Percentiles rank a stretch among this genome's conserved stretches.
phyloP scores from a whole-genome alignment of 2,329 filamentous ascomycete species.

The Pseudocercospora cruenta region DNA sequence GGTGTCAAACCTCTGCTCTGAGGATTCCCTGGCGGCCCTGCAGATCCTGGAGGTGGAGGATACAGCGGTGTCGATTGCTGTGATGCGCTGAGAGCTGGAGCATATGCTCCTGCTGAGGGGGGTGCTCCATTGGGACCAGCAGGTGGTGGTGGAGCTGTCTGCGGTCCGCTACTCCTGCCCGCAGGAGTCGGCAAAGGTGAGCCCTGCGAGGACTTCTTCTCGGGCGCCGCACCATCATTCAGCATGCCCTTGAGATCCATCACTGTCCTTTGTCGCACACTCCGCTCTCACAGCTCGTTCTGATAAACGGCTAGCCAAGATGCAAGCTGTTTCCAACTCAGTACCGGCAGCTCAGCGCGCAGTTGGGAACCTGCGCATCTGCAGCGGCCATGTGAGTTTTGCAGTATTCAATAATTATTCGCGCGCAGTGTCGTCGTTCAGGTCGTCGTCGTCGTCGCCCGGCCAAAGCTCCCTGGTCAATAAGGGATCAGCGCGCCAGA shows the following conservation, averaged over 20 bases:
- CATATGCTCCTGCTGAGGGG: constrained; percentile 16
- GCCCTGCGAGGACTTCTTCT: constrained; percentile 28
- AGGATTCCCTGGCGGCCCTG: constrained; percentile 23
- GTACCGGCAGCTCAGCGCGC: constrained; percentile 1
- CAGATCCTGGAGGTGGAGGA: constrained; percentile 27
- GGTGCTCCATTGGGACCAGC: constrained; percentile 21
- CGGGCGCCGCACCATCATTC: constrained; percentile 35
- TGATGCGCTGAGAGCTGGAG: constrained; percentile 15
- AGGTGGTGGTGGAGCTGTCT: constrained; percentile 20
- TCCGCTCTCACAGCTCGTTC: neutral
- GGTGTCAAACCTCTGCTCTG: constrained; percentile 35
- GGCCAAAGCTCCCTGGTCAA: constrained; percentile 8
- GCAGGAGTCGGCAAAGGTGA: constrained; percentile 20
- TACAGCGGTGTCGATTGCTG: constrained; percentile 28
- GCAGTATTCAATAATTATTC: neutral
- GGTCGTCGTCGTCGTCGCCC: neutral
- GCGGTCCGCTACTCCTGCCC: constrained; percentile 21
- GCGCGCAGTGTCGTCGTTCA: neutral
- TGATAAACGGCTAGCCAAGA: neutral
- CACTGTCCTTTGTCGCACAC: neutral
- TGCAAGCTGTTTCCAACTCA: neutral
- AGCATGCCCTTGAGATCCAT: constrained; percentile 41
- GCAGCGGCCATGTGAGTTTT: constrained; percentile 18
- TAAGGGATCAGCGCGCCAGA: constrained; percentile 11
- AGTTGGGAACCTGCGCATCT: constrained; percentile 3